Conservation (phyloP, 805 yeast species). For the Barnettozyma siamensis region DNA sequence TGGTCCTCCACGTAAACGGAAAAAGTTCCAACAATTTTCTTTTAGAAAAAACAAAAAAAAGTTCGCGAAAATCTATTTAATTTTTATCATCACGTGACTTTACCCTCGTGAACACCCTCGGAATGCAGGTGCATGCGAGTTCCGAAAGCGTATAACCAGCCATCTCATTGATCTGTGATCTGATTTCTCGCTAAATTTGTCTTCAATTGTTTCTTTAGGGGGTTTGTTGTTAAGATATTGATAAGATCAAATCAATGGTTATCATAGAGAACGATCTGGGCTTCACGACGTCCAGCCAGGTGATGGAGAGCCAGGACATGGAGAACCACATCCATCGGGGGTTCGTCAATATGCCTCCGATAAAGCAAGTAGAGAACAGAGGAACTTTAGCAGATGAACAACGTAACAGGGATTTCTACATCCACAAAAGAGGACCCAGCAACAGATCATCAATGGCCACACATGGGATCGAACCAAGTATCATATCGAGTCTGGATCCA, state of each 20-base stretch:
- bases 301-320: not conserved
- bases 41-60: not conserved
- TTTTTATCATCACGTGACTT: too few relatives aligned
- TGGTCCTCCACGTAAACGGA: constrained; percentile 1
- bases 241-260: not conserved
- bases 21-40: not conserved
- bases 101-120: not conserved
- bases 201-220: too few relatives aligned
- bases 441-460: not conserved
- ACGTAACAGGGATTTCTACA: not conserved
- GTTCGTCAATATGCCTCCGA: constrained; percentile 7
- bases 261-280: not conserved
- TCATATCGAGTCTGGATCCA: constrained; percentile 12
- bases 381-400: constrained; percentile 3
- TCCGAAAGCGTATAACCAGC: not conserved
- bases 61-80: too few relatives aligned
- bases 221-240: too few relatives aligned
- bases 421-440: constrained; percentile 2
- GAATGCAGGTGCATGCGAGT: not conserved
- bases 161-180: constrained; percentile 7
- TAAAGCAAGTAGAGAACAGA: constrained; percentile 10
- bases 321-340: constrained; percentile 7
- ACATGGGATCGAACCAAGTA: constrained; percentile 19
- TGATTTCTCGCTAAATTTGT: too few relatives aligned
- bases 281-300: constrained; percentile 2